Percentiles rank a stretch among this genome's conserved stretches.
These are phyloP conservation scores for Teunomyces pallodes DNA, from an alignment of 805 yeast genomes.

Conservation along the genomic window DNA sequence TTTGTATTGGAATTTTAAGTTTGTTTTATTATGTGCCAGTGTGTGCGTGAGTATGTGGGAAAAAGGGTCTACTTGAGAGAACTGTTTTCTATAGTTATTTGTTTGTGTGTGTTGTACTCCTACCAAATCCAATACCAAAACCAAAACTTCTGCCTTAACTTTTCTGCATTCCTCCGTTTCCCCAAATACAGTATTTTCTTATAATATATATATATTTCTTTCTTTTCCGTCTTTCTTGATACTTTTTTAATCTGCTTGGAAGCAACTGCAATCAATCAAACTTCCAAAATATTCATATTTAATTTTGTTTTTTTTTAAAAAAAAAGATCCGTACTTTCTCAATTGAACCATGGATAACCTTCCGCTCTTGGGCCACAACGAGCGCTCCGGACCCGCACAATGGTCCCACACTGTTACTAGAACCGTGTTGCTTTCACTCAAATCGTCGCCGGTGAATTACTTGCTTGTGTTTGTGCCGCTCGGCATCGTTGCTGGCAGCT, in stretches of 20 bases:
- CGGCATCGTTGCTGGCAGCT: conserved; percentile 71
- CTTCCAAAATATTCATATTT: background rate
- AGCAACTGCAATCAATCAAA: background rate
- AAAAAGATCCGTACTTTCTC: background rate
- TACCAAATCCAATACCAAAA: no score
- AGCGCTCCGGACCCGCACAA: background rate
- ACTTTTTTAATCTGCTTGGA: background rate
- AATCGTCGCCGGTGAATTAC: conserved; percentile 71
- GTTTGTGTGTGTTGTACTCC: no score
- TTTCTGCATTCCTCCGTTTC: no score
- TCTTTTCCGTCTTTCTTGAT: no score
- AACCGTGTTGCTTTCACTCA: conserved; percentile 27
- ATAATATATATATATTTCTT: no score
- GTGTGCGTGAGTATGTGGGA: no score
- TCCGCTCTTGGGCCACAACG: background rate
- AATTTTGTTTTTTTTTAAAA: background rate
- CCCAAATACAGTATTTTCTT: no score
- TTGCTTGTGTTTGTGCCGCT: conserved; percentile 83
- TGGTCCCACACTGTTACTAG: conserved; percentile 8
- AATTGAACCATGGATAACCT: background rate
- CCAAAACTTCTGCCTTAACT: no score
- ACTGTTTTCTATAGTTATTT: no score
- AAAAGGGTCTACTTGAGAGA: no score
- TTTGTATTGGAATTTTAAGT: no score
- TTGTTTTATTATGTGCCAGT: no score